Evolutionary conservation across 805 yeast species (phyloP).

Genomic region (Candida alai): DNA sequence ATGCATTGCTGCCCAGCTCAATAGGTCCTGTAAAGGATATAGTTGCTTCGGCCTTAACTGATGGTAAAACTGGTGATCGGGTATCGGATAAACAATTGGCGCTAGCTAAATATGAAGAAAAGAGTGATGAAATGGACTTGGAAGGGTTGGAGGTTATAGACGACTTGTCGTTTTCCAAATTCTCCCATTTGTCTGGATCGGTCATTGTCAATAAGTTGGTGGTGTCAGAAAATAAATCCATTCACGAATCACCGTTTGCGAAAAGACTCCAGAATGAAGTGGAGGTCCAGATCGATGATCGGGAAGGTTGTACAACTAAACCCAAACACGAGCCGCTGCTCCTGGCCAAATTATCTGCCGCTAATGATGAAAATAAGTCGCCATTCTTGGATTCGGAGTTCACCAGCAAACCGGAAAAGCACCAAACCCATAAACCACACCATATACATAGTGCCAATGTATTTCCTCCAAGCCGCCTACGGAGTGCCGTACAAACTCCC

Average conservation of each 20-base stretch:
- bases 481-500: slow-evolving; percentile 12
- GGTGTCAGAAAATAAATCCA: slow-evolving; percentile 6
- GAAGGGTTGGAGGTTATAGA: slow-evolving; percentile 22
- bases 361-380: slow-evolving; percentile 7
- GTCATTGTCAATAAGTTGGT: slow-evolving; percentile 10
- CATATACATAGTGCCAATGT: neutral
- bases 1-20: too few relatives aligned
- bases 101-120: slow-evolving; percentile 30
- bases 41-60: too few relatives aligned
- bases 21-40: too few relatives aligned
- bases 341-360: neutral
- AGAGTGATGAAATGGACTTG: slow-evolving; percentile 16
- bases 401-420: neutral
- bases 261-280: slow-evolving; percentile 22
- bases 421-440: neutral
- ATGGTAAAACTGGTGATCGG: too few relatives aligned
- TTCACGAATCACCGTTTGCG: slow-evolving; percentile 25
- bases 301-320: neutral
- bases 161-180: slow-evolving; percentile 34
- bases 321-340: slow-evolving; percentile 2
- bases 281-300: slow-evolving; percentile 12
- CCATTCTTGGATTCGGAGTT: slow-evolving; percentile 7
- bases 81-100: slow-evolving; percentile 13
- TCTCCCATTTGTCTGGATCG: slow-evolving; percentile 29
- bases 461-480: neutral